phyloP scores from a whole-genome alignment of 805 yeast species.

The Suhomyces sp. region DNA sequence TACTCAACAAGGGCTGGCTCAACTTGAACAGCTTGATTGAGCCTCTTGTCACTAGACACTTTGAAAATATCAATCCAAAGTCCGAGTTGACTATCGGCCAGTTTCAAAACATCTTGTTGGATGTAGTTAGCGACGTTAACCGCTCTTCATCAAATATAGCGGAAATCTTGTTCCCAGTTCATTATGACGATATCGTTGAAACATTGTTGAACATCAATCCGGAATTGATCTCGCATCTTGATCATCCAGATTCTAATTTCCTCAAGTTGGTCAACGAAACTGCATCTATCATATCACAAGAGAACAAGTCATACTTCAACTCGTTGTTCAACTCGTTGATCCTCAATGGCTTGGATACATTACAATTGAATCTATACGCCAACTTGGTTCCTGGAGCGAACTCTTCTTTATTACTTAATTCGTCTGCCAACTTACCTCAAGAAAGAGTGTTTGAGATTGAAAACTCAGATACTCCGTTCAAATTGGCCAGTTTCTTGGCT shows the following conservation, averaged over 20 bases:
- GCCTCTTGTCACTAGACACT: constrained; percentile 55
- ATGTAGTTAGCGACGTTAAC: constrained; percentile 12
- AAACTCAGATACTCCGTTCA: constrained; percentile 27
- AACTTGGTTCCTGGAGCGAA: constrained; percentile 20
- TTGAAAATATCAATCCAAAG: constrained; percentile 65
- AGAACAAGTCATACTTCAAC: constrained; percentile 20
- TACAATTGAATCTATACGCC: constrained; percentile 30
- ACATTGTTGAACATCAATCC: constrained; percentile 50
- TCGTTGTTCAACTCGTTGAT: constrained; percentile 34
- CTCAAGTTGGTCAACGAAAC: constrained; percentile 46
- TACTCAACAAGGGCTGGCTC: constrained; percentile 82
- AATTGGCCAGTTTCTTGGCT: constrained; percentile 69
- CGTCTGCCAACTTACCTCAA: constrained; percentile 10
- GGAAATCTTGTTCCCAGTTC: constrained; percentile 32
- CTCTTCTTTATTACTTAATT: constrained; percentile 8
- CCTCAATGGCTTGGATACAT: constrained; percentile 31
- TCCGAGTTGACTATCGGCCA: constrained; percentile 65
- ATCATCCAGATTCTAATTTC: constrained; percentile 34
- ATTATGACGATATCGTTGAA: constrained; percentile 38
- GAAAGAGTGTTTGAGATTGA: constrained; percentile 16
- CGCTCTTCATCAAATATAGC: constrained; percentile 6
- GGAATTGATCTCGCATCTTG: constrained; percentile 36
- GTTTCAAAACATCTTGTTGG: constrained; percentile 42
- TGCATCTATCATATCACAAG: constrained; percentile 36
- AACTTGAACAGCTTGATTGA: constrained; percentile 53